Conservation (phyloP, 129 eudicot species). For the Deinandra increscens region DNA sequence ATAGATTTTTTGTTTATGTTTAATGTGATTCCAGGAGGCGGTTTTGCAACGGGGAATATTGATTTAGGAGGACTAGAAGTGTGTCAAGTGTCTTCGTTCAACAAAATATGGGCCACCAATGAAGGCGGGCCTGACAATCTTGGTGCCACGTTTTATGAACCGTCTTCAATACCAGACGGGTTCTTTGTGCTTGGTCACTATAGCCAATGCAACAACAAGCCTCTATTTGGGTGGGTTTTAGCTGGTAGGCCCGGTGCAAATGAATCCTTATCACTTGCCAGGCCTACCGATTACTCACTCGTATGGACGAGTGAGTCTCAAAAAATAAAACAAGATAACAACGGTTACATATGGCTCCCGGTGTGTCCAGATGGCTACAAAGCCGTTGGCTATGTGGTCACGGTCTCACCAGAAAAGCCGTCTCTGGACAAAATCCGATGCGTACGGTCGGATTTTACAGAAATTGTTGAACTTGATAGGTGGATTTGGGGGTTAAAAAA, state of each 20-base stretch:
- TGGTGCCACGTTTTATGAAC: slow-evolving; percentile 81
- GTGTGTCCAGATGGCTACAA: slow-evolving; percentile 44
- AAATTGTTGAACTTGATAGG: slow-evolving; percentile 37
- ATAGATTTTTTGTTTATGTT: not conserved
- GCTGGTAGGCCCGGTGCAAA: slow-evolving; percentile 46
- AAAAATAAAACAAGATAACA: slow-evolving; percentile 46
- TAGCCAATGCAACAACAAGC: slow-evolving; percentile 63
- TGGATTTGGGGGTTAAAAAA: slow-evolving; percentile 76
- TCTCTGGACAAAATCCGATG: slow-evolving; percentile 49
- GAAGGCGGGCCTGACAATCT: slow-evolving; percentile 75
- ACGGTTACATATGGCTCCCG: slow-evolving; percentile 66
- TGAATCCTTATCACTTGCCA: slow-evolving; percentile 29
- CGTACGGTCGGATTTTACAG: slow-evolving; percentile 56
- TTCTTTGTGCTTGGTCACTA: slow-evolving; percentile 46
- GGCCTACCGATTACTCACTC: slow-evolving; percentile 54
- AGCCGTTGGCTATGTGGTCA: slow-evolving; percentile 57
- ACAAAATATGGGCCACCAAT: slow-evolving; percentile 56
- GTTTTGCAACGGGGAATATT: slow-evolving; percentile 70
- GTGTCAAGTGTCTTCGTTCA: slow-evolving; percentile 51
- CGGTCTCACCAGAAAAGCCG: slow-evolving; percentile 53
- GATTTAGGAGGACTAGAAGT: slow-evolving; percentile 78
- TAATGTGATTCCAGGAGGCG: slow-evolving; percentile 41
- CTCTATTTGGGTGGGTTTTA: slow-evolving; percentile 62
- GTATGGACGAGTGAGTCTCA: slow-evolving; percentile 55
- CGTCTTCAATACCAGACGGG: slow-evolving; percentile 44